phyloP scores from a whole-genome alignment of 108 stramenopile species.

The Asterionellopsis glacialis region DNA sequence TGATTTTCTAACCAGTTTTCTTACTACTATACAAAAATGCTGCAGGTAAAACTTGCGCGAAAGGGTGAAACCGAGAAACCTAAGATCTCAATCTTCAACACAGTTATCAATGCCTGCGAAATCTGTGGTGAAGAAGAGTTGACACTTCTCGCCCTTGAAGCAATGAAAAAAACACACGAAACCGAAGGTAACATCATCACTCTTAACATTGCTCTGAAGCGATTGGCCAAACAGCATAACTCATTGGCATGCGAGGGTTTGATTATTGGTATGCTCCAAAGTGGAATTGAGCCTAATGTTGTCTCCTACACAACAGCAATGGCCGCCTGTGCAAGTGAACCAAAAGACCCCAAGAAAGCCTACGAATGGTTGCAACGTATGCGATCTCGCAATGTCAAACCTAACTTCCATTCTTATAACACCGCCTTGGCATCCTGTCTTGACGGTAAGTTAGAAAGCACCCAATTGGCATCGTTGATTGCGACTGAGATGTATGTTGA shows the following conservation, averaged over 20 bases:
- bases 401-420: slow-evolving; percentile 85
- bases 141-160: slow-evolving; percentile 72
- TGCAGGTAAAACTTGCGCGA: slow-evolving; percentile 44
- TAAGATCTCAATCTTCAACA: slow-evolving; percentile 75
- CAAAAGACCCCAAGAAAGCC: slow-evolving; percentile 59
- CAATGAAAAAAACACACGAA: slow-evolving; percentile 76
- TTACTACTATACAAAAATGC: neutral
- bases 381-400: slow-evolving; percentile 65
- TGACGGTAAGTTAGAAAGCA: slow-evolving; percentile 73
- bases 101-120: slow-evolving; percentile 85
- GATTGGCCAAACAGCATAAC: slow-evolving; percentile 78
- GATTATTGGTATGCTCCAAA: slow-evolving; percentile 83
- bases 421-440: slow-evolving; percentile 81
- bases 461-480: slow-evolving; percentile 58
- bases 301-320: slow-evolving; percentile 88
- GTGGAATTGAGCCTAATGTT: slow-evolving; percentile 75
- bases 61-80: slow-evolving; percentile 74
- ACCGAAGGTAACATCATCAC: slow-evolving; percentile 88
- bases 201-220: slow-evolving; percentile 88
- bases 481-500: slow-evolving; percentile 71
- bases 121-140: slow-evolving; percentile 86
- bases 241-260: slow-evolving; percentile 72
- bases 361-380: slow-evolving; percentile 79
- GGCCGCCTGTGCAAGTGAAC: slow-evolving; percentile 66
- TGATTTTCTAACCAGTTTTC: neutral